Conservation (phyloP, 176 grass and related monocot species). For the Cenchrus fungigraminus region DNA sequence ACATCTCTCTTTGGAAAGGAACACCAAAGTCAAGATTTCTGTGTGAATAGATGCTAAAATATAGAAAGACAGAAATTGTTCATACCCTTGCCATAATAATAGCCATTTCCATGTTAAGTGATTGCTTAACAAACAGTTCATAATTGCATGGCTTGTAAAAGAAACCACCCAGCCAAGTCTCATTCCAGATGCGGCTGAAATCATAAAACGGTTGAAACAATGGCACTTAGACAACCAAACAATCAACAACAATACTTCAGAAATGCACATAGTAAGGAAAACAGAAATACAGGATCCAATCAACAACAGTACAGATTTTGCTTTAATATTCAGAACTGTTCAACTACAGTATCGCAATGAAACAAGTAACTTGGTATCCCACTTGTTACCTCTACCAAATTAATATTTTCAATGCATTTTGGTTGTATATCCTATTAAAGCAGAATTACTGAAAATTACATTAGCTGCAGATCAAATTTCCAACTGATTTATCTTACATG, state of each 20-base stretch:
- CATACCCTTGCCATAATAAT: constrained; percentile 98
- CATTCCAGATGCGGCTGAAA: constrained; percentile 97
- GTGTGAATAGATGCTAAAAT: constrained; percentile 3
- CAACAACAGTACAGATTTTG: constrained; percentile 18
- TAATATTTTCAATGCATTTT: not conserved
- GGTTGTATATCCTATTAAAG: not conserved
- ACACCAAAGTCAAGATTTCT: constrained; percentile 14
- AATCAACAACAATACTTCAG: constrained; percentile 9
- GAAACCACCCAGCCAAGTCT: constrained; percentile 93
- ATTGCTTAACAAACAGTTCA: constrained; percentile 98
- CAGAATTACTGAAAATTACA: constrained; percentile 1
- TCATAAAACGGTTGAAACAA: constrained; percentile 12
- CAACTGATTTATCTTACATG: not conserved
- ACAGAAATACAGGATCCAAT: constrained; percentile 22
- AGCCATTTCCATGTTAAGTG: constrained; percentile 99
- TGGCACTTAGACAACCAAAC: not conserved
- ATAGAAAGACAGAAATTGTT: constrained; percentile 7
- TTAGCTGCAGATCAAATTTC: not conserved
- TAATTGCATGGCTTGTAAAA: constrained; percentile 99
- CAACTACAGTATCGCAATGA: not conserved
- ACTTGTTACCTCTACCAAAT: not conserved
- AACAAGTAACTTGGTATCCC: constrained; percentile 9
- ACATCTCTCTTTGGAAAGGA: not conserved
- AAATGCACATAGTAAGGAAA: constrained; percentile 19
- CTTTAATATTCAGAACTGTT: not conserved